A percentile compares a stretch with the other conserved stretches of the same genome.
These are phyloP conservation scores for Exophiala aquamarina DNA, from an alignment of 2,329 filamentous ascomycete species.

Conservation along the genomic window DNA sequence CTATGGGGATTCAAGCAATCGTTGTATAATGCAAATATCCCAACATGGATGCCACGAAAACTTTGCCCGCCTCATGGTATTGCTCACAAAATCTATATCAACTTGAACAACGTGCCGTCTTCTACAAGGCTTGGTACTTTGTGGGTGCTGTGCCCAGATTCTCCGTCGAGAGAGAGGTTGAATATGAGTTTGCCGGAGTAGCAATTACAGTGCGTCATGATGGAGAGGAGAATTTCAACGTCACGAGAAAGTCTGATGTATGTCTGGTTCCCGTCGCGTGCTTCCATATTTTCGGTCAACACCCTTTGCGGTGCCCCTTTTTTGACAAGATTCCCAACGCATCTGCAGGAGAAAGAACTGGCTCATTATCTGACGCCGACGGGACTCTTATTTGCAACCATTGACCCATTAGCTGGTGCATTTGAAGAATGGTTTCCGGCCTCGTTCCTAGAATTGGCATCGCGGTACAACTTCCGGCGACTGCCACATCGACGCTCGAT, in stretches of 20 bases:
- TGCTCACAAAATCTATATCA: constrained; percentile 50
- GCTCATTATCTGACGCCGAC: constrained; percentile 48
- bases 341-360: constrained; percentile 33
- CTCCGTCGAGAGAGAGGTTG: constrained; percentile 39
- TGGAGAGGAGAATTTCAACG: constrained; percentile 21
- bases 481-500: constrained; percentile 54
- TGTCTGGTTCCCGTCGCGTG: constrained; percentile 1
- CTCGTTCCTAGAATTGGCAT: constrained; percentile 47
- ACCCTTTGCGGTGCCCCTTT: background rate
- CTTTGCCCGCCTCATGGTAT: constrained; percentile 56
- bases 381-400: constrained; percentile 53
- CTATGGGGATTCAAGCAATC: too few relatives aligned
- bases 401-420: constrained; percentile 47
- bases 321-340: constrained; percentile 1
- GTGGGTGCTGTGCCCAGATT: constrained; percentile 55
- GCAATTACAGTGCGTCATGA: constrained; percentile 15
- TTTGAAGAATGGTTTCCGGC: constrained; percentile 57
- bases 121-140: constrained; percentile 55
- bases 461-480: constrained; percentile 54
- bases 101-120: constrained; percentile 51
- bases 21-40: too few relatives aligned
- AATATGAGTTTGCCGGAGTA: constrained; percentile 50
- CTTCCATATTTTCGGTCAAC: background rate
- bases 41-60: constrained; percentile 30
- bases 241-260: constrained; percentile 24